phyloP scores from a whole-genome alignment of 192 early-diverging fungal genomes.

The Oehlia diaphana region DNA sequence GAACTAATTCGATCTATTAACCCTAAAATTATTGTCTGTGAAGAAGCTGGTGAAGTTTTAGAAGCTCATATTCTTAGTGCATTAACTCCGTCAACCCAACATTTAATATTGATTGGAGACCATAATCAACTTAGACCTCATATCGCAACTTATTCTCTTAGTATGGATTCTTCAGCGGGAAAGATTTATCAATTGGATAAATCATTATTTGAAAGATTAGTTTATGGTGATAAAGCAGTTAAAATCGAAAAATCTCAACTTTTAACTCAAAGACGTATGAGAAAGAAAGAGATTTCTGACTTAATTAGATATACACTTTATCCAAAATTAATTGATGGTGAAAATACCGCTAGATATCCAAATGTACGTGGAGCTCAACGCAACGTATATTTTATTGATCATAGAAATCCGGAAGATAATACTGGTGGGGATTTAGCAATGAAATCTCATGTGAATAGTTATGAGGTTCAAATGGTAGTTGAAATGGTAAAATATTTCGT shows the following conservation, averaged over 20 bases:
- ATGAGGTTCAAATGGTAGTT: conserved; percentile 54
- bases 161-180: conserved; percentile 38
- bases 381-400: conserved; percentile 52
- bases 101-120: conserved; percentile 59
- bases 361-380: conserved; percentile 42
- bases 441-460: conserved; percentile 47
- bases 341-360: conserved; percentile 33
- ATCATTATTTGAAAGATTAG: conserved; percentile 52
- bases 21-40: conserved; percentile 55
- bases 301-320: conserved; percentile 52
- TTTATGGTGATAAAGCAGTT: conserved; percentile 19
- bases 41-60: conserved; percentile 61
- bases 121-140: conserved; percentile 29
- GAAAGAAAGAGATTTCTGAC: conserved; percentile 47
- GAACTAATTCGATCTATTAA: conserved; percentile 26
- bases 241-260: background rate
- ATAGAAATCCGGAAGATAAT: conserved; percentile 45
- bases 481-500: conserved; percentile 49
- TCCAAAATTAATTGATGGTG: conserved; percentile 43
- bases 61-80: conserved; percentile 56
- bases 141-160: conserved; percentile 7
- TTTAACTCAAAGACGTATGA: conserved; percentile 50
- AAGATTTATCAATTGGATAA: conserved; percentile 44
- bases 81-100: conserved; percentile 47
- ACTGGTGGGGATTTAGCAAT: conserved; percentile 35